Conservation (phyloP, 371 early-diverging fungal species). For the Actinomortierella wolfii region DNA sequence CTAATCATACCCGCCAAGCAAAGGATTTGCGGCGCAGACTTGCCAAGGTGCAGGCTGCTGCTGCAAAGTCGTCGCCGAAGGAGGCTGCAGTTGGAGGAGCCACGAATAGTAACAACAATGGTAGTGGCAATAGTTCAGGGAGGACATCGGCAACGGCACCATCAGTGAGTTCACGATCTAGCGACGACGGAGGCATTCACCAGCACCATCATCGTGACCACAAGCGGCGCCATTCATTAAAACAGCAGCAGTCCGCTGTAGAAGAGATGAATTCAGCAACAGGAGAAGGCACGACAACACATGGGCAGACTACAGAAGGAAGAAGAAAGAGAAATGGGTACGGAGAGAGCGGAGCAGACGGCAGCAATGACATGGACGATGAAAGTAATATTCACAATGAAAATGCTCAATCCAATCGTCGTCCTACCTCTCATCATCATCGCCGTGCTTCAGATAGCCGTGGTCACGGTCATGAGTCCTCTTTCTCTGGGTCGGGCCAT, state of each 20-base stretch:
- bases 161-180: no score
- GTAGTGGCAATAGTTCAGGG: background rate
- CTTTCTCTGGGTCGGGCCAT: background rate
- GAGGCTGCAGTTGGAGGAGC: constrained; percentile 4
- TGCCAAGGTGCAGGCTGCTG: constrained; percentile 17
- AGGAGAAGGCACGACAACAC: background rate
- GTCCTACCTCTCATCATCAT: background rate
- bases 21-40: constrained; percentile 30
- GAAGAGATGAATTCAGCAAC: no score
- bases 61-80: constrained; percentile 1
- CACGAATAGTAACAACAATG: background rate
- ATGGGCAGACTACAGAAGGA: background rate
- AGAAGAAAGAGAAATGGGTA: background rate
- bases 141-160: background rate
- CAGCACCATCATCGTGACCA: no score
- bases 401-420: no score
- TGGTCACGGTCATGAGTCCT: background rate
- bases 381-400: background rate
- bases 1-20: constrained; percentile 36
- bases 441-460: background rate
- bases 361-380: background rate
- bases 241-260: no score
- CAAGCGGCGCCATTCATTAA: no score
- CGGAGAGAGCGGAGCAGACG: no score
- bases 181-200: no score